Percentiles rank a stretch among this genome's conserved stretches.
Conservation (phyloP, 352 stramenopile genomes). For the Aphanomyces invadans region DNA sequence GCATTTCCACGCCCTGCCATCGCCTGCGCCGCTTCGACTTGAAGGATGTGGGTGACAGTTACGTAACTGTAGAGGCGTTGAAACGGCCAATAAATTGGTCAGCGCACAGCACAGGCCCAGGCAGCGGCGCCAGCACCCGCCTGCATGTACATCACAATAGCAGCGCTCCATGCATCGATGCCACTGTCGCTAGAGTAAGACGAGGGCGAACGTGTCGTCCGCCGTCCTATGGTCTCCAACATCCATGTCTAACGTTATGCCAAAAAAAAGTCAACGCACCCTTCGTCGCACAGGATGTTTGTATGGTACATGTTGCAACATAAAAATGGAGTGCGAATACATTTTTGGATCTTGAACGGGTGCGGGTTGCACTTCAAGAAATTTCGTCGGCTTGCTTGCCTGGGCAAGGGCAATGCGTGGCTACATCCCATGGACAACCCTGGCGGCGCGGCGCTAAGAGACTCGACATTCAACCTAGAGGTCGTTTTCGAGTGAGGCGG, state of each 20-base stretch:
- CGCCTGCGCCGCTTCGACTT: background rate
- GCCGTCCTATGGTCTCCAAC: no score
- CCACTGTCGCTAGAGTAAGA: background rate
- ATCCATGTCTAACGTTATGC: no score
- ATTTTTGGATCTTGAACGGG: background rate
- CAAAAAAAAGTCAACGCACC: no score
- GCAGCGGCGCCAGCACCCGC: no score
- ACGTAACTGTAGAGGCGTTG: background rate
- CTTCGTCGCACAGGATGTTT: no score
- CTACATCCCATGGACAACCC: background rate
- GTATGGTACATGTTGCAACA: no score
- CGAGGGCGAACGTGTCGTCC: no score
- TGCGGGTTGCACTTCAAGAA: background rate
- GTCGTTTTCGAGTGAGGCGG: background rate
- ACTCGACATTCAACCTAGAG: background rate
- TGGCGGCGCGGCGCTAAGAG: background rate
- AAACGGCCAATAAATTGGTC: background rate
- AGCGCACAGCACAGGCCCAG: background rate
- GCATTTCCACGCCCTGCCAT: background rate
- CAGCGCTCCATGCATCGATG: no score
- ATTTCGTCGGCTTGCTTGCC: no score
- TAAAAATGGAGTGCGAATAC: background rate
- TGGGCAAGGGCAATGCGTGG: background rate
- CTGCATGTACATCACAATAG: no score
- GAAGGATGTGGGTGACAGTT: background rate